phyloP scores from a whole-genome alignment of 2,329 filamentous ascomycete genomes.

The Pseudogymnoascus sp. region DNA sequence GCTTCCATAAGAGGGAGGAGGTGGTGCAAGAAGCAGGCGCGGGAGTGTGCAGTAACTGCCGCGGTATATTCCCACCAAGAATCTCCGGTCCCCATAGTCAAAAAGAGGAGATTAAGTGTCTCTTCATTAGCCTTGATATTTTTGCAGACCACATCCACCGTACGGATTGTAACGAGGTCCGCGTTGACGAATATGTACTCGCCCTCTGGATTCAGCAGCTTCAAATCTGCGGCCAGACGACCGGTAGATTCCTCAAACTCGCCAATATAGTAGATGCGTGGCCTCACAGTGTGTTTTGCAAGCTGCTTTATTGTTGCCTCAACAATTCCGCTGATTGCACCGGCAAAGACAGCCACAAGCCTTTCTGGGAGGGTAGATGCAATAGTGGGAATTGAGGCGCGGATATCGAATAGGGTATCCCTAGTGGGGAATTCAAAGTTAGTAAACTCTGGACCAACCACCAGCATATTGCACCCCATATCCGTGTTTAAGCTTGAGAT shows the following conservation, averaged over 20 bases:
- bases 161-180: conserved; percentile 38
- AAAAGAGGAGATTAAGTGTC: conserved; percentile 47
- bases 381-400: conserved; percentile 13
- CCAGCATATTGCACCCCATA: neutral
- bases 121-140: conserved; percentile 43
- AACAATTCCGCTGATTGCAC: conserved; percentile 44
- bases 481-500: neutral
- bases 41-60: conserved; percentile 46
- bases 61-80: conserved; percentile 16
- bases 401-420: conserved; percentile 11
- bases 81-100: conserved; percentile 36
- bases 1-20: conserved; percentile 46
- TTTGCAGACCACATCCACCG: conserved; percentile 40
- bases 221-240: conserved; percentile 30
- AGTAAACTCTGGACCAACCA: neutral
- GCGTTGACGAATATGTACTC: conserved; percentile 36
- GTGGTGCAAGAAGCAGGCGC: conserved; percentile 47
- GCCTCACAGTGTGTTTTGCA: conserved; percentile 31
- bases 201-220: conserved; percentile 33
- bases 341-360: conserved; percentile 43
- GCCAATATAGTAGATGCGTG: conserved; percentile 40
- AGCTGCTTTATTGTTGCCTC: conserved; percentile 39
- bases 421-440: neutral
- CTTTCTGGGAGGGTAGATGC: conserved; percentile 25
- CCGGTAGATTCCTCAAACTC: conserved; percentile 34